A percentile compares a stretch with the other conserved stretches of the same genome.
phyloP scores from a whole-genome alignment of 495 filamentous ascomycete genomes.

The Viridothelium virens region DNA sequence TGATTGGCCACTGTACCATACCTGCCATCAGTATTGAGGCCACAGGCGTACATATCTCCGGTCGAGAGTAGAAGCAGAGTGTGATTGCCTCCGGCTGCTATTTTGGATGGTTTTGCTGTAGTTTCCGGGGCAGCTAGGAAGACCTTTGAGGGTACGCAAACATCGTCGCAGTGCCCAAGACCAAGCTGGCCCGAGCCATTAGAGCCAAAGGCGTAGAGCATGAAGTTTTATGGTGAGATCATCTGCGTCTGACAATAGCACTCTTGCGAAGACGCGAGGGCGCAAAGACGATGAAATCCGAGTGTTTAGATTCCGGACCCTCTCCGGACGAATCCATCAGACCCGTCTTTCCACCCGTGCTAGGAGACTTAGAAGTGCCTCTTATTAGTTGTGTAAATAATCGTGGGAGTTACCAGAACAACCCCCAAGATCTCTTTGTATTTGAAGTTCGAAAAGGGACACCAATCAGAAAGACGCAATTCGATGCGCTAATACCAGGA shows the following conservation, averaged over 20 bases:
- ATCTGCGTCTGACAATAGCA: not conserved
- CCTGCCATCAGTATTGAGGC: constrained; percentile 50
- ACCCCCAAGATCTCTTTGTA: not conserved
- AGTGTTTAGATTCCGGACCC: too few species aligned
- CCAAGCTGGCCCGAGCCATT: constrained; percentile 86
- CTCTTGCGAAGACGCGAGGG: not conserved
- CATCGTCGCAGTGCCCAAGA: constrained; percentile 66
- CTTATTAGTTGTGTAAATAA: too few species aligned
- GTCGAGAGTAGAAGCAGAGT: constrained; percentile 58
- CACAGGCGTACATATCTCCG: constrained; percentile 55
- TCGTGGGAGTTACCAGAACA: not conserved
- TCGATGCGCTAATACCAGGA: not conserved
- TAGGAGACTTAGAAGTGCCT: too few species aligned
- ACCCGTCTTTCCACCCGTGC: too few species aligned
- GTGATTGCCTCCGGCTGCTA: constrained; percentile 81
- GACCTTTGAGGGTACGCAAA: constrained; percentile 50
- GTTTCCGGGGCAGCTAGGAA: not conserved
- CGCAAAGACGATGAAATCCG: too few species aligned
- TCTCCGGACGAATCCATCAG: too few species aligned
- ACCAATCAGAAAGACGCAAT: not conserved
- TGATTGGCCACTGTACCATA: constrained; percentile 35
- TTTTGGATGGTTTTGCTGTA: constrained; percentile 23
- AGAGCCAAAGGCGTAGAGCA: constrained; percentile 78
- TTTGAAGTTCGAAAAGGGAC: not conserved
- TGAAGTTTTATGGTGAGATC: constrained; percentile 24